A percentile compares a stretch with the other conserved stretches of the same genome.
Evolutionary conservation across 257 asterid species (phyloP).

Genomic region (Nicotiana otophora): DNA sequence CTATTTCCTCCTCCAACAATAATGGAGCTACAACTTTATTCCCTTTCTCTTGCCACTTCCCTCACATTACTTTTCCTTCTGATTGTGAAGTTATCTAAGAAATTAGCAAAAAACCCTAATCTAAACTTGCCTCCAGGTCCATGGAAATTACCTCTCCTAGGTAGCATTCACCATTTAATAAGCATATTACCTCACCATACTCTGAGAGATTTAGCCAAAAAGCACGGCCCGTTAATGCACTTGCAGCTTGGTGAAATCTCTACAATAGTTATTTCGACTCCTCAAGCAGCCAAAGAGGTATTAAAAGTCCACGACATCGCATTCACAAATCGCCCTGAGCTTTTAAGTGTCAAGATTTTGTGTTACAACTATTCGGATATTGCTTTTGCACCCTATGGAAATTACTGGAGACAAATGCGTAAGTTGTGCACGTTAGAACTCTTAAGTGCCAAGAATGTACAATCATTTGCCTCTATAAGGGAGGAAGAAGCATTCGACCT

Average conservation of each 20-base stretch:
- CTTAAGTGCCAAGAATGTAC: background rate
- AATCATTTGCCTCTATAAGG: background rate
- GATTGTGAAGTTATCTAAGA: background rate
- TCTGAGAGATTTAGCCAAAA: background rate
- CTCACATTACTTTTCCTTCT: background rate
- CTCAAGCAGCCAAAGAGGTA: background rate
- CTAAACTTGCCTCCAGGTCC: conserved; percentile 6
- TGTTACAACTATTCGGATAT: background rate
- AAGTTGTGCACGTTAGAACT: background rate
- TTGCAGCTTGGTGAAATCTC: background rate
- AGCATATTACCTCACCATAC: background rate
- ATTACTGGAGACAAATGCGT: background rate
- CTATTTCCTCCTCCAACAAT: background rate
- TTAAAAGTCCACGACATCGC: background rate
- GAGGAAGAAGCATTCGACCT: background rate
- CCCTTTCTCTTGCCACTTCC: background rate
- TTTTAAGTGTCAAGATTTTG: background rate
- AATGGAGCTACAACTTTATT: background rate
- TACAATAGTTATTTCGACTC: background rate
- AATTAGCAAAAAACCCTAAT: background rate
- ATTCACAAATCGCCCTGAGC: background rate
- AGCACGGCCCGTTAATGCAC: background rate
- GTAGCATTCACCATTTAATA: background rate
- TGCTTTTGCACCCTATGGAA: background rate
- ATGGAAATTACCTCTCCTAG: background rate